A percentile compares a stretch with the other conserved stretches of the same genome.
Evolutionary conservation across 2,329 filamentous ascomycete species (phyloP).

Genomic region (Emergomyces orientalis): DNA sequence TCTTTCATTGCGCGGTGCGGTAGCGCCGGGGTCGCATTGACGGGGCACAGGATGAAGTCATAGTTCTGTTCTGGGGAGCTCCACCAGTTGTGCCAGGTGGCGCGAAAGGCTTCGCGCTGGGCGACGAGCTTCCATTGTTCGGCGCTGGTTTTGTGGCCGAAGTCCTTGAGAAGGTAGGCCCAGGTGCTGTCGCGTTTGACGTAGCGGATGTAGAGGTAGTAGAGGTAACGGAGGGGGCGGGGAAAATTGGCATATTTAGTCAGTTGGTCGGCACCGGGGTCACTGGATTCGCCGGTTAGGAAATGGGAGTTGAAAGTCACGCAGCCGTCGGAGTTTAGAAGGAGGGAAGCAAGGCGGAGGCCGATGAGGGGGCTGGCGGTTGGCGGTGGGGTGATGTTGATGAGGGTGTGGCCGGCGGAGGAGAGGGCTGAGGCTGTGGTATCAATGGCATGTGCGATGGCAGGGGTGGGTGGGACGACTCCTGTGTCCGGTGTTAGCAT

Average conservation of each 20-base stretch:
- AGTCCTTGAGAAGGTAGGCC: slow-evolving; percentile 66
- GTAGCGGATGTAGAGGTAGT: slow-evolving; percentile 85
- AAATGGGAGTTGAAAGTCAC: slow-evolving; percentile 69
- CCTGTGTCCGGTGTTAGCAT: slow-evolving; percentile 26
- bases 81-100: slow-evolving; percentile 80
- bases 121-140: slow-evolving; percentile 77
- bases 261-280: slow-evolving; percentile 68
- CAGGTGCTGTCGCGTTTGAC: slow-evolving; percentile 65
- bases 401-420: slow-evolving; percentile 65
- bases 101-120: slow-evolving; percentile 67
- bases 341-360: slow-evolving; percentile 64
- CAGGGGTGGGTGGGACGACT: slow-evolving; percentile 78
- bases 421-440: slow-evolving; percentile 60
- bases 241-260: slow-evolving; percentile 64
- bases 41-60: slow-evolving; percentile 74
- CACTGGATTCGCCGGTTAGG: slow-evolving; percentile 67
- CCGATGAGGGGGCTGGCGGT: slow-evolving; percentile 70
- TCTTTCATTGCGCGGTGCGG: slow-evolving; percentile 81
- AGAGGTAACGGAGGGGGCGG: slow-evolving; percentile 66
- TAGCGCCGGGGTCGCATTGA: slow-evolving; percentile 80
- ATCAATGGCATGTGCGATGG: slow-evolving; percentile 67
- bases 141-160: slow-evolving; percentile 61
- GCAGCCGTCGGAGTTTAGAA: slow-evolving; percentile 79
- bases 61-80: slow-evolving; percentile 56
- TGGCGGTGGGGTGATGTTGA: slow-evolving; percentile 55